Evolutionary conservation across 2,329 filamentous ascomycete species (phyloP).

Genomic region (Parafenestella ontariensis): DNA sequence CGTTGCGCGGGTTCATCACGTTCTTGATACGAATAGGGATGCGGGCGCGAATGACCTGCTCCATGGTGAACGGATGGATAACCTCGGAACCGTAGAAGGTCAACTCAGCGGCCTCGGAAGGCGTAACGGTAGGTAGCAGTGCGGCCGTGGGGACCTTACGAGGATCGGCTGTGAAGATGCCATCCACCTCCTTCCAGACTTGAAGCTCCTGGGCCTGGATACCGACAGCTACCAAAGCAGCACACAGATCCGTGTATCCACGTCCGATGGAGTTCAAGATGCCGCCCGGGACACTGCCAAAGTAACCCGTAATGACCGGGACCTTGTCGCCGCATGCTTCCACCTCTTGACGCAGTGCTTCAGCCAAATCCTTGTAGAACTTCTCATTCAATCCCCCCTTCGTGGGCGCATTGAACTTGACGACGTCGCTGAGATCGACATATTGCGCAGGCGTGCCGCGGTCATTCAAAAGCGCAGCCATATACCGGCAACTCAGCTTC

Average conservation of each 20-base stretch:
- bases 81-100: constrained; percentile 82
- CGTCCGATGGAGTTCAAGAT: constrained; percentile 91
- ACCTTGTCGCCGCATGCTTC: constrained; percentile 53
- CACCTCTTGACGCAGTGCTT: constrained; percentile 52
- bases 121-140: constrained; percentile 86
- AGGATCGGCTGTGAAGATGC: constrained; percentile 87
- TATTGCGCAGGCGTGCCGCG: constrained; percentile 84
- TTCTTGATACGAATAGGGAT: constrained; percentile 93
- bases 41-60: constrained; percentile 79
- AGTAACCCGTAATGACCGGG: constrained; percentile 79
- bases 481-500: constrained; percentile 91
- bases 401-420: constrained; percentile 64
- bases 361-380: constrained; percentile 56
- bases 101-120: constrained; percentile 92
- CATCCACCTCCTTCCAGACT: constrained; percentile 99
- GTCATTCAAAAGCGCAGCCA: constrained; percentile 84
- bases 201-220: constrained; percentile 88
- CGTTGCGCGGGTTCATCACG: constrained; percentile 82
- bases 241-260: constrained; percentile 96
- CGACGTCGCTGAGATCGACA: constrained; percentile 83
- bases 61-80: constrained; percentile 98
- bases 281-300: constrained; percentile 89
- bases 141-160: constrained; percentile 92
- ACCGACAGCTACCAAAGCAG: constrained; percentile 88
- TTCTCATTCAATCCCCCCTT: constrained; percentile 52